Evolutionary conservation across 345 rosid species (phyloP).

Genomic region (Eucalyptus globulus): DNA sequence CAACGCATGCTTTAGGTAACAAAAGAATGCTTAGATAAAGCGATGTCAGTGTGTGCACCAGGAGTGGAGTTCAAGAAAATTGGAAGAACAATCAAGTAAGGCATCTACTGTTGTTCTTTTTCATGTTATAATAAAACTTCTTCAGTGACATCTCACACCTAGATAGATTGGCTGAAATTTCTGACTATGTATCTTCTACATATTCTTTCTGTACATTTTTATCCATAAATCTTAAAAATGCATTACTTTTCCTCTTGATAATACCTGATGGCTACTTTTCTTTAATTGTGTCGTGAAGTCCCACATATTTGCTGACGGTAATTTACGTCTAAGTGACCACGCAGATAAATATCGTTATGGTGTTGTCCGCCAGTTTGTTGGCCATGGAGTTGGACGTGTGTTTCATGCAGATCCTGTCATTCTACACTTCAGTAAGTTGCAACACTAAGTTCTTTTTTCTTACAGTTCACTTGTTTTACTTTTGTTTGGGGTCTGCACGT

Average conservation of each 20-base stretch:
- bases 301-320: neutral
- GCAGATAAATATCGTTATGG: constrained; percentile 84
- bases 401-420: constrained; percentile 88
- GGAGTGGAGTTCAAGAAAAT: constrained; percentile 74
- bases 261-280: neutral
- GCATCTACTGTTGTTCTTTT: neutral
- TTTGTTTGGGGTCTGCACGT: neutral
- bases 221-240: neutral
- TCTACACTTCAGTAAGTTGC: constrained; percentile 52
- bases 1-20: constrained; percentile 44
- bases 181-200: neutral
- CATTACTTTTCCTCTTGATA: neutral
- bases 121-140: neutral
- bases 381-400: constrained; percentile 89
- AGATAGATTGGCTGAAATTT: neutral
- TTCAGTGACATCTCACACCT: neutral
- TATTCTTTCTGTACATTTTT: neutral
- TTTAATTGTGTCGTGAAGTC: neutral
- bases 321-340: constrained; percentile 33
- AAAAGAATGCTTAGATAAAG: constrained; percentile 67
- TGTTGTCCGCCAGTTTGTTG: constrained; percentile 74
- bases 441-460: neutral
- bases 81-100: constrained; percentile 88
- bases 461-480: neutral
- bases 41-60: constrained; percentile 79